These are phyloP conservation scores for Canavalia gladiata DNA, from an alignment of 306 rosid genomes.

Conservation along the genomic window DNA sequence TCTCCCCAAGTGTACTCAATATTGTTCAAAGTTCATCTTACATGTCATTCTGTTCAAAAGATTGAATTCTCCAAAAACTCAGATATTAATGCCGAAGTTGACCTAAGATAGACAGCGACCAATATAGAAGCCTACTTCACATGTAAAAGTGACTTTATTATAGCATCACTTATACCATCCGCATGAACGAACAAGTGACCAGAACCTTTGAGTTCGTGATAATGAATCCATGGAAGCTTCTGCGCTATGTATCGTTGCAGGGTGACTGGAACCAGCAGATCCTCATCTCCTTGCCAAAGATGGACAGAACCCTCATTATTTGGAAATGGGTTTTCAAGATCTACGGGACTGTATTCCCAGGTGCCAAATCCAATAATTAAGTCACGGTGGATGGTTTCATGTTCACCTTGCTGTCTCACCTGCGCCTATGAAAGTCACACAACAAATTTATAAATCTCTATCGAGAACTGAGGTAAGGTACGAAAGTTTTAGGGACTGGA, in stretches of 20 bases:
- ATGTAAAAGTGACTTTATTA: slow-evolving; percentile 60
- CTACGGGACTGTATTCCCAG: slow-evolving; percentile 85
- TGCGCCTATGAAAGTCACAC: slow-evolving; percentile 60
- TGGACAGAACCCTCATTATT: slow-evolving; percentile 76
- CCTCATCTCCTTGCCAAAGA: slow-evolving; percentile 93
- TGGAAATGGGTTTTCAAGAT: slow-evolving; percentile 82
- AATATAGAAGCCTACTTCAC: slow-evolving; percentile 49
- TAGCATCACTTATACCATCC: slow-evolving; percentile 62
- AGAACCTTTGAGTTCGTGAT: slow-evolving; percentile 80
- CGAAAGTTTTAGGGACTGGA: neutral
- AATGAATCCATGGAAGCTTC: slow-evolving; percentile 82
- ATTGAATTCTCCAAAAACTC: slow-evolving; percentile 22
- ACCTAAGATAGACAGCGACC: slow-evolving; percentile 28
- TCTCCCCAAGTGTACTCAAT: slow-evolving; percentile 30
- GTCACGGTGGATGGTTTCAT: slow-evolving; percentile 73
- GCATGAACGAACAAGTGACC: slow-evolving; percentile 72
- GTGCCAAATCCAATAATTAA: slow-evolving; percentile 69
- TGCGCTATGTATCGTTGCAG: slow-evolving; percentile 69
- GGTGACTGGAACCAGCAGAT: slow-evolving; percentile 64
- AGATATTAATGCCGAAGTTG: slow-evolving; percentile 43
- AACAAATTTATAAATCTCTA: neutral
- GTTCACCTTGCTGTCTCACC: slow-evolving; percentile 76
- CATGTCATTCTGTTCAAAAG: slow-evolving; percentile 37
- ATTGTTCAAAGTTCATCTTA: slow-evolving; percentile 30
- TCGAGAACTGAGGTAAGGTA: neutral